Conservation (phyloP, 2,329 filamentous ascomycete species). For the Ascochyta fabae region DNA sequence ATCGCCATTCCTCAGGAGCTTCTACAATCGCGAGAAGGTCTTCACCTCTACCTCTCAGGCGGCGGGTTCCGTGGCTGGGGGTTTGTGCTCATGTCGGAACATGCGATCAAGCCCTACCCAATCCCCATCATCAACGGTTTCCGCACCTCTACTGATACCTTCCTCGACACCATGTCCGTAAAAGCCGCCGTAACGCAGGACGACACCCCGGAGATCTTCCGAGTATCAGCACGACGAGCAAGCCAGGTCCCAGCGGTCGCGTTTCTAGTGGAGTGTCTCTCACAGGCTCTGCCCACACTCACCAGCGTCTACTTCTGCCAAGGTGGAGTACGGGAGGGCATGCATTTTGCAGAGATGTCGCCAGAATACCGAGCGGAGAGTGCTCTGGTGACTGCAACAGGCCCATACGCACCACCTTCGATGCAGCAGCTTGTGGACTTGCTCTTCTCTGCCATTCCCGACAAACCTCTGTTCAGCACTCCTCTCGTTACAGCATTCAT, state of each 20-base stretch:
- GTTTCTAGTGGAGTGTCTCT: slow-evolving; percentile 77
- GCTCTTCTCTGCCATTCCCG: slow-evolving; percentile 56
- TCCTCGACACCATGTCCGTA: slow-evolving; percentile 61
- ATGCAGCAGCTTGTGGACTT: slow-evolving; percentile 56
- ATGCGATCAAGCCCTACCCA: slow-evolving; percentile 77
- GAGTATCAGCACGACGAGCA: slow-evolving; percentile 79
- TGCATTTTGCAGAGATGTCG: slow-evolving; percentile 74
- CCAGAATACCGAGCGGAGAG: slow-evolving; percentile 65
- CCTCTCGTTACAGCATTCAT: slow-evolving; percentile 63
- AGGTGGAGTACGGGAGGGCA: slow-evolving; percentile 85
- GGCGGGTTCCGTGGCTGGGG: slow-evolving; percentile 92
- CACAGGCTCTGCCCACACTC: slow-evolving; percentile 72
- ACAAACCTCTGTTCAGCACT: slow-evolving; percentile 50
- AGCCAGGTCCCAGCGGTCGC: slow-evolving; percentile 84
- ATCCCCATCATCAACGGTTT: slow-evolving; percentile 85
- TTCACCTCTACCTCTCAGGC: slow-evolving; percentile 81
- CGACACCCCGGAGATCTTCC: slow-evolving; percentile 59
- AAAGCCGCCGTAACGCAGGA: slow-evolving; percentile 50
- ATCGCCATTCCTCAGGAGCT: slow-evolving; percentile 64
- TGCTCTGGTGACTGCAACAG: slow-evolving; percentile 70
- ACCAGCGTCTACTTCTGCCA: slow-evolving; percentile 79
- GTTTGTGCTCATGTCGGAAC: slow-evolving; percentile 83
- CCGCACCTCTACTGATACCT: slow-evolving; percentile 66
- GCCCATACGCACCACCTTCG: slow-evolving; percentile 58
- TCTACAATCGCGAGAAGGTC: slow-evolving; percentile 41